Conservation (phyloP, 2,329 filamentous ascomycete species). For the Sporothrix brunneoviolacea region DNA sequence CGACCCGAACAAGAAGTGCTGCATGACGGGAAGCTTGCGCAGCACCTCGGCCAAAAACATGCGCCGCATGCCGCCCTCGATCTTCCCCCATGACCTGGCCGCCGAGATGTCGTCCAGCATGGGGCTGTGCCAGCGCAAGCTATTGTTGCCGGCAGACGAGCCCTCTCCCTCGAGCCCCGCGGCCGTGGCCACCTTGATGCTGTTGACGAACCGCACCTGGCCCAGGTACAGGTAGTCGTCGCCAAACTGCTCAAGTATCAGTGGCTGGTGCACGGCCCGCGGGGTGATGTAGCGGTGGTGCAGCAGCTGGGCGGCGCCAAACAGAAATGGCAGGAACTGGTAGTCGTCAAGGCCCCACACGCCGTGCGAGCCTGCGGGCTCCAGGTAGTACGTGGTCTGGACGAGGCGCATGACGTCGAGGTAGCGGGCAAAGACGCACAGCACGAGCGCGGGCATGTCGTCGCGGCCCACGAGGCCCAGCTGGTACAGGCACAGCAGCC, state of each 20-base stretch:
- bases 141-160: conserved; percentile 61
- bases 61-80: conserved; percentile 88
- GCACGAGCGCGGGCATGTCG: conserved; percentile 68
- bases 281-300: conserved; percentile 76
- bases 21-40: conserved; percentile 93
- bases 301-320: conserved; percentile 83
- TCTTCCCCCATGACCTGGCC: conserved; percentile 83
- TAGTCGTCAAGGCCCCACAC: conserved; percentile 98
- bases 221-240: conserved; percentile 84
- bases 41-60: conserved; percentile 96
- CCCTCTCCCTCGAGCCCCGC: background rate
- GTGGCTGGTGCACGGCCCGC: conserved; percentile 76
- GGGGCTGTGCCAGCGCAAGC: conserved; percentile 89
- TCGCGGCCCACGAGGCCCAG: conserved; percentile 55
- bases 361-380: conserved; percentile 92
- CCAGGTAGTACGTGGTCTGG: conserved; percentile 90
- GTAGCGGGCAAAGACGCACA: conserved; percentile 76
- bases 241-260: conserved; percentile 80
- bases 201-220: conserved; percentile 90
- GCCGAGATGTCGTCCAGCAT: conserved; percentile 98
- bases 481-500: conserved; percentile 90
- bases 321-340: conserved; percentile 91
- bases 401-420: conserved; percentile 79
- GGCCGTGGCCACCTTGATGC: conserved; percentile 56
- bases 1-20: conserved; percentile 92